phyloP scores from a whole-genome alignment of 805 yeast species.

The Blastobotrys peoriensis region DNA sequence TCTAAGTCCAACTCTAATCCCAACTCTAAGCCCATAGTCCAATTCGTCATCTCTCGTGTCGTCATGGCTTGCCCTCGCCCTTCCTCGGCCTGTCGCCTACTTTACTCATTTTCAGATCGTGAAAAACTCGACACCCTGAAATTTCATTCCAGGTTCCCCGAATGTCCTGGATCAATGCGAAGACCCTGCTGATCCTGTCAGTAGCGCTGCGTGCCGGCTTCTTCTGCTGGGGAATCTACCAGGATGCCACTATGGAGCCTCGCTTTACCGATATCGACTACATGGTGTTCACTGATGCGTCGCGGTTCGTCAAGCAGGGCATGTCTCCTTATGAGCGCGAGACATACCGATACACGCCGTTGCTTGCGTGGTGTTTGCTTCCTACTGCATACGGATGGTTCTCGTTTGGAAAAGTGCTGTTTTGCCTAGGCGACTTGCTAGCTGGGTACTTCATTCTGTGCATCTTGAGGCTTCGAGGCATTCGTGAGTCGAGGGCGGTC shows the following conservation, averaged over 20 bases:
- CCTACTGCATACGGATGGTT: conserved; percentile 53
- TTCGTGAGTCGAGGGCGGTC: conserved; percentile 32
- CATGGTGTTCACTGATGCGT: conserved; percentile 89
- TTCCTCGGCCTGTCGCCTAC: too few relatives aligned
- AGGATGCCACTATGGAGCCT: conserved; percentile 71
- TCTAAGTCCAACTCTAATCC: too few relatives aligned
- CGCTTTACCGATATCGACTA: conserved; percentile 94
- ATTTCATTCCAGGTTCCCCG: neutral
- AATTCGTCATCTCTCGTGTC: too few relatives aligned
- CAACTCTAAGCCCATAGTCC: too few relatives aligned
- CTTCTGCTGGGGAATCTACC: conserved; percentile 75
- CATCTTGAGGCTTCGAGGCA: conserved; percentile 32
- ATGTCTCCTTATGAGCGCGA: conserved; percentile 77
- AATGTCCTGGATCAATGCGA: neutral
- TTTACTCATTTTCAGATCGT: too few relatives aligned
- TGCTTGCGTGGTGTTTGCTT: conserved; percentile 72
- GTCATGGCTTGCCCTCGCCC: too few relatives aligned
- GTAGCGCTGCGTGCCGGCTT: conserved; percentile 48
- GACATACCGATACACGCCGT: conserved; percentile 90
- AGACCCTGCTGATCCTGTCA: conserved; percentile 24
- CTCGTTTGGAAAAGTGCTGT: conserved; percentile 73
- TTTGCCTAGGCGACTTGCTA: conserved; percentile 68
- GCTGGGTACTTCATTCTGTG: conserved; percentile 63
- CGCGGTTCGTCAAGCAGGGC: conserved; percentile 55
- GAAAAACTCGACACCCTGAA: neutral